Percentiles rank a stretch among this genome's conserved stretches.
phyloP scores from a whole-genome alignment of 2,329 filamentous ascomycete species.

The Lachnum nothofagi region DNA sequence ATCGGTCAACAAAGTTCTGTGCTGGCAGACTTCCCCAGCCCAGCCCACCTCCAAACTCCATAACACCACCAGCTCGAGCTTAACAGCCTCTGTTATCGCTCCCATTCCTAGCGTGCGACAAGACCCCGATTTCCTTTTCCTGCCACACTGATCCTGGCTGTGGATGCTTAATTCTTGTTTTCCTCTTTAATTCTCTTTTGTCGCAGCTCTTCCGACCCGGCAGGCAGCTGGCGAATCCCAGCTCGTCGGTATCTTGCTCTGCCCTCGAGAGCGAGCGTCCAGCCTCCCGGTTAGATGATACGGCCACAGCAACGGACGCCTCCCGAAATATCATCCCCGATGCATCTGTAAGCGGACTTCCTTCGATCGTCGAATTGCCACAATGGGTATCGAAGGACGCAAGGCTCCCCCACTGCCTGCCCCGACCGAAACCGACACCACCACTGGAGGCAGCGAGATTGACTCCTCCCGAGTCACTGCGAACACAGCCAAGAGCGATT shows the following conservation, averaged over 20 bases:
- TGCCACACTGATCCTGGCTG: neutral
- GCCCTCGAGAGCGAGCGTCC: neutral
- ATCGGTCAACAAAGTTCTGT: too few relatives aligned
- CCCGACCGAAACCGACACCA: conserved; percentile 65
- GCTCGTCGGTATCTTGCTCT: neutral
- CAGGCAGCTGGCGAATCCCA: conserved; percentile 3
- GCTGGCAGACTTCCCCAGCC: too few relatives aligned
- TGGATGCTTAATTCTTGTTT: neutral
- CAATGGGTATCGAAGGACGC: conserved; percentile 32
- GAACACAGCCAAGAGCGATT: conserved; percentile 64
- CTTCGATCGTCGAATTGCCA: conserved; percentile 22
- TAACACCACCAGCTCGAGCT: too few relatives aligned
- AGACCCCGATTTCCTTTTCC: neutral
- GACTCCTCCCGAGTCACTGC: conserved; percentile 66
- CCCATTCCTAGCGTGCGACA: neutral
- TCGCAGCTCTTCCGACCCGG: neutral
- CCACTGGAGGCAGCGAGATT: conserved; percentile 52
- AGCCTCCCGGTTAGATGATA: conserved; percentile 7
- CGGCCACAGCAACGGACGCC: neutral
- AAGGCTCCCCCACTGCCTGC: conserved; percentile 66
- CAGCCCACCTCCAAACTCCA: neutral
- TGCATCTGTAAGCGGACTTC: conserved; percentile 20
- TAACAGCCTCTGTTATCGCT: neutral
- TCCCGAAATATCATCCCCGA: conserved; percentile 17
- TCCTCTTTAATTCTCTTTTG: neutral